phyloP scores from a whole-genome alignment of 228 moss, liverwort and hornwort genomes.

The Sphagnum fallax region DNA sequence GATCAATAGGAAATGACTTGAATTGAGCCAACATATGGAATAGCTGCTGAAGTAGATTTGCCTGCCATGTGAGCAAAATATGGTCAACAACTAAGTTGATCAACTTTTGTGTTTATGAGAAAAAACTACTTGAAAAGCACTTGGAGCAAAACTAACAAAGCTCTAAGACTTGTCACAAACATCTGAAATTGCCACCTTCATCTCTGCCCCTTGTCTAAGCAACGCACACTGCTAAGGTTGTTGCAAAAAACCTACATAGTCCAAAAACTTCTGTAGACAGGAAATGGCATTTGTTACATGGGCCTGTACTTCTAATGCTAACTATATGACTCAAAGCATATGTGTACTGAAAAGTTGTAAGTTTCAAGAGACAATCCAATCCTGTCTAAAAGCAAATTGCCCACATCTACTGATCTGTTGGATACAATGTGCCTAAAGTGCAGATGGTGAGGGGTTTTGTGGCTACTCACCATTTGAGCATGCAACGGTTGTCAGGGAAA shows the following conservation, averaged over 20 bases:
- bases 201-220: no score
- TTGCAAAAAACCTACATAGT: neutral
- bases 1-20: conserved; percentile 46
- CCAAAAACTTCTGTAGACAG: neutral
- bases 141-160: no score
- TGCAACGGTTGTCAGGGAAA: no score
- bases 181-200: no score
- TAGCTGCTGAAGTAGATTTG: conserved; percentile 69
- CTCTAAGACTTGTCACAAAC: no score
- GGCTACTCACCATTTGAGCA: neutral
- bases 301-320: neutral
- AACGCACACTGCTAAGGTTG: no score
- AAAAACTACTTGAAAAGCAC: no score
- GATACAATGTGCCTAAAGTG: neutral
- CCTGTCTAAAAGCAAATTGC: neutral
- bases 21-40: conserved; percentile 61
- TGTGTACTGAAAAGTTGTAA: neutral
- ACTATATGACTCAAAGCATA: neutral
- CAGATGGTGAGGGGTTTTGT: neutral
- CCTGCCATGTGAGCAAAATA: conserved; percentile 21
- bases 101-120: no score
- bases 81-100: no score
- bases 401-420: neutral
- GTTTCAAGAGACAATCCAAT: neutral
- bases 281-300: no score